Conservation (phyloP, 768 basidiomycete species). For the Amanita subjunquillea region DNA sequence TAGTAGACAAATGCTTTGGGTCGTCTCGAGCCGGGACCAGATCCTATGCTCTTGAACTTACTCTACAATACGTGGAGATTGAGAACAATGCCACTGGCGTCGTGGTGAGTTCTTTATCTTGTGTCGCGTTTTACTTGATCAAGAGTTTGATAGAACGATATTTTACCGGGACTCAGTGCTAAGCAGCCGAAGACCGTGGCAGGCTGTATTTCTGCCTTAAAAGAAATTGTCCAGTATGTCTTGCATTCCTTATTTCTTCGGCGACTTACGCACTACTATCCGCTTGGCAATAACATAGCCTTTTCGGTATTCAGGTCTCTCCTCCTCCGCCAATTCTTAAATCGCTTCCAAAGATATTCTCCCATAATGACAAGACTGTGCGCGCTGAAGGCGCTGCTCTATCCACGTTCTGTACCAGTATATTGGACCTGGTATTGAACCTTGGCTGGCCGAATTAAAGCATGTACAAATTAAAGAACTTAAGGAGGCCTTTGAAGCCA, state of each 20-base stretch:
- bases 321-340: conserved; percentile 79
- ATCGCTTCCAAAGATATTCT: conserved; percentile 84
- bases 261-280: not conserved
- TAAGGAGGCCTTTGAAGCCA: conserved; percentile 76
- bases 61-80: conserved; percentile 85
- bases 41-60: conserved; percentile 75
- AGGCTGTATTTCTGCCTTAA: conserved; percentile 64
- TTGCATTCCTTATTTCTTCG: not conserved
- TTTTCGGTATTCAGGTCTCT: conserved; percentile 69
- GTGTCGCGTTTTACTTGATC: not conserved
- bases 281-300: conserved; percentile 27
- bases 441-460: conserved; percentile 83
- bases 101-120: conserved; percentile 52
- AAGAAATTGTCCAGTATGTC: conserved; percentile 75
- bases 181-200: conserved; percentile 95
- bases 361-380: conserved; percentile 91
- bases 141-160: conserved; percentile 43
- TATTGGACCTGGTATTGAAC: conserved; percentile 75
- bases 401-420: conserved; percentile 74
- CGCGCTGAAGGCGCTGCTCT: conserved; percentile 84
- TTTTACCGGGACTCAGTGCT: conserved; percentile 76
- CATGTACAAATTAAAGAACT: conserved; percentile 96
- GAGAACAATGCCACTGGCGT: conserved; percentile 84
- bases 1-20: conserved; percentile 95
- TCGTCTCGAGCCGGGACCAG: conserved; percentile 87